phyloP scores from a whole-genome alignment of 2,329 filamentous ascomycete species.

The Phaeomoniella chlamydospora region DNA sequence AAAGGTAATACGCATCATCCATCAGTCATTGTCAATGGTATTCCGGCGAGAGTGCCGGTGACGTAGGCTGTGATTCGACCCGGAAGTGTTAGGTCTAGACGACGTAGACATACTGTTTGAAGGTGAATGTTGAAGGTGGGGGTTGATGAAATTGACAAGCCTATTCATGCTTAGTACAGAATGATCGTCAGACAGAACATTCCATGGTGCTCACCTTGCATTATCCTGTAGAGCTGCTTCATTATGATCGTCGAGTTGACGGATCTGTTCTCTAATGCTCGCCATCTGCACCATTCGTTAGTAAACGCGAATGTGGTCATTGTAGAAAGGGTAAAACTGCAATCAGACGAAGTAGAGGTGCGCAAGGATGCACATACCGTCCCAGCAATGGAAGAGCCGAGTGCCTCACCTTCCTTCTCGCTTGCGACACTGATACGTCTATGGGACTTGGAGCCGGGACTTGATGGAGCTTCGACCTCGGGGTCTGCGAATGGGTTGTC shows the following conservation, averaged over 20 bases:
- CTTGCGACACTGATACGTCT: neutral
- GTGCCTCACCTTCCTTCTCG: slow-evolving; percentile 27
- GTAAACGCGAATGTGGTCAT: slow-evolving; percentile 9
- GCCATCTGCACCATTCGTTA: slow-evolving; percentile 23
- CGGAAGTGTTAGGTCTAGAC: neutral
- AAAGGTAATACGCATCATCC: too few relatives aligned
- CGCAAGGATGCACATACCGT: slow-evolving; percentile 10
- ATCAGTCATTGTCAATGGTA: too few relatives aligned
- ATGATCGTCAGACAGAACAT: neutral
- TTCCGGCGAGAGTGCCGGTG: too few relatives aligned
- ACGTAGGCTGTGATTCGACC: too few relatives aligned
- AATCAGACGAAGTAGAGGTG: neutral
- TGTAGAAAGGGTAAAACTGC: slow-evolving; percentile 1
- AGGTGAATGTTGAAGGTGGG: neutral
- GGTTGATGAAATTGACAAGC: slow-evolving; percentile 4
- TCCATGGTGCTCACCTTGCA: slow-evolving; percentile 18
- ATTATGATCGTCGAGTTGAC: slow-evolving; percentile 17
- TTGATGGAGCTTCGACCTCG: neutral
- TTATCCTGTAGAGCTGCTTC: slow-evolving; percentile 30
- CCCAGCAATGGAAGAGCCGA: slow-evolving; percentile 31
- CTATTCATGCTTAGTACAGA: slow-evolving; percentile 3
- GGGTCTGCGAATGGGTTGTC: slow-evolving; percentile 14
- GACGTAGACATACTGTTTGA: neutral
- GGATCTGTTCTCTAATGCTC: slow-evolving; percentile 18
- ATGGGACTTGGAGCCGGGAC: neutral